These are phyloP conservation scores for Pythium angustatum DNA, from an alignment of 352 stramenopile species.

Conservation along the genomic window DNA sequence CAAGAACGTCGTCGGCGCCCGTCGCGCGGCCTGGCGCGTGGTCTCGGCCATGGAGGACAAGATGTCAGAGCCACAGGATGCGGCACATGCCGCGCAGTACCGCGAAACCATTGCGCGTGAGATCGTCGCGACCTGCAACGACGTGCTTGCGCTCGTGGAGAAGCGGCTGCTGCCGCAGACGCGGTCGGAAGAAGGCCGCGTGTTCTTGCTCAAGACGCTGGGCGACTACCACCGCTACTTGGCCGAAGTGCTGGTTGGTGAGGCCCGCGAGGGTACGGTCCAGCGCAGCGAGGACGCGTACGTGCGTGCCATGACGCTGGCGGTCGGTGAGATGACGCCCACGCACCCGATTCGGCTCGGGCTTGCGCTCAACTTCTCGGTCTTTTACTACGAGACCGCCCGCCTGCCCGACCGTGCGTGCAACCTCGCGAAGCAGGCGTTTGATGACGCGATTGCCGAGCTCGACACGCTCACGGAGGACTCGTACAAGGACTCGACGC, in stretches of 20 bases:
- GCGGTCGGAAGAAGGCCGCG: slow-evolving; percentile 91
- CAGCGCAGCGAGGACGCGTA: slow-evolving; percentile 15
- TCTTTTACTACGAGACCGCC: slow-evolving; percentile 39
- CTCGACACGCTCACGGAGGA: slow-evolving; percentile 40
- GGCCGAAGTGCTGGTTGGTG: slow-evolving; percentile 18
- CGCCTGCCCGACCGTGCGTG: slow-evolving; percentile 30
- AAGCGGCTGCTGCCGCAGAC: slow-evolving; percentile 91
- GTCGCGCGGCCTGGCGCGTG: slow-evolving; percentile 33
- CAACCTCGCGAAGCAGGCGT: slow-evolving; percentile 34
- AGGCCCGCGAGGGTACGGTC: slow-evolving; percentile 5
- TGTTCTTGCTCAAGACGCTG: slow-evolving; percentile 98
- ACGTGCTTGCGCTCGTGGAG: slow-evolving; percentile 93
- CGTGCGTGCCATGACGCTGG: slow-evolving; percentile 18
- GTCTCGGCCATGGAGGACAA: slow-evolving; percentile 31
- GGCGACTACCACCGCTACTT: slow-evolving; percentile 29
- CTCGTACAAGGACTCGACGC: slow-evolving; percentile 33
- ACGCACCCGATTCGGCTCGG: slow-evolving; percentile 38
- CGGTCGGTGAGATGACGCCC: slow-evolving; percentile 26
- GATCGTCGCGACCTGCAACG: slow-evolving; percentile 43
- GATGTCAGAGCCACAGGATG: slow-evolving; percentile 36
- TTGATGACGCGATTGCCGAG: slow-evolving; percentile 38
- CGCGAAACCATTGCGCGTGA: slow-evolving; percentile 33
- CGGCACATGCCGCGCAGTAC: slow-evolving; percentile 23
- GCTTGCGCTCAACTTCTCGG: slow-evolving; percentile 37
- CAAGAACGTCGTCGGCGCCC: slow-evolving; percentile 37